Conservation (phyloP, 345 rosid genomes). For the Capsella bursapastoris region DNA sequence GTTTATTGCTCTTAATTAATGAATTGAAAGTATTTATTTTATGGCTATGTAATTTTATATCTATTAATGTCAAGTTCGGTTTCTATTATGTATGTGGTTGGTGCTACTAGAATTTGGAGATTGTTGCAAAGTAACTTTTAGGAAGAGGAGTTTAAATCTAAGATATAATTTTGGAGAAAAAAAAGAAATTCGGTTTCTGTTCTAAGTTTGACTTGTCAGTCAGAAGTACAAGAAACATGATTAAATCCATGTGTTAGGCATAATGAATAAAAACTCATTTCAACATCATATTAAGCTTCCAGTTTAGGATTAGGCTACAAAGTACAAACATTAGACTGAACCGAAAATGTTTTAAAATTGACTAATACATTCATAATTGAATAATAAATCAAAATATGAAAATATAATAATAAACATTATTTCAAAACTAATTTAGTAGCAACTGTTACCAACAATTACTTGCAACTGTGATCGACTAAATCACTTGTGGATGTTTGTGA, state of each 20-base stretch:
- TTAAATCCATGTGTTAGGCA: not conserved
- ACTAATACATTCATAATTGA: no score
- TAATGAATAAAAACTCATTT: not conserved
- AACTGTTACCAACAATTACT: no score
- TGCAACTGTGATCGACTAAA: no score
- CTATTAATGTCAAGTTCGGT: not conserved
- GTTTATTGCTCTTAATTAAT: conserved; percentile 22
- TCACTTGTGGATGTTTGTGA: no score
- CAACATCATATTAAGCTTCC: not conserved
- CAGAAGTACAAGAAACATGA: not conserved
- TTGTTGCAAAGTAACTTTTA: not conserved
- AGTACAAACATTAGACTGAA: not conserved
- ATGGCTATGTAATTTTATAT: not conserved
- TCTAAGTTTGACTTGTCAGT: not conserved
- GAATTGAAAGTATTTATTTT: no score
- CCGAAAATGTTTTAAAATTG: not conserved
- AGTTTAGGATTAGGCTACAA: conserved; percentile 13
- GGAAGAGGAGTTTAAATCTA: not conserved
- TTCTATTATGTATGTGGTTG: not conserved
- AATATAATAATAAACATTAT: no score
- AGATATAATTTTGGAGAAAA: not conserved
- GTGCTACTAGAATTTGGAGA: conserved; percentile 13
- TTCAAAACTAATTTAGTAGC: no score
- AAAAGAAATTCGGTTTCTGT: not conserved
- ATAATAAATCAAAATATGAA: no score